A percentile compares a stretch with the other conserved stretches of the same genome.
These are phyloP conservation scores for Solanum boliviense DNA, from an alignment of 257 asterid species.

Conservation along the genomic window DNA sequence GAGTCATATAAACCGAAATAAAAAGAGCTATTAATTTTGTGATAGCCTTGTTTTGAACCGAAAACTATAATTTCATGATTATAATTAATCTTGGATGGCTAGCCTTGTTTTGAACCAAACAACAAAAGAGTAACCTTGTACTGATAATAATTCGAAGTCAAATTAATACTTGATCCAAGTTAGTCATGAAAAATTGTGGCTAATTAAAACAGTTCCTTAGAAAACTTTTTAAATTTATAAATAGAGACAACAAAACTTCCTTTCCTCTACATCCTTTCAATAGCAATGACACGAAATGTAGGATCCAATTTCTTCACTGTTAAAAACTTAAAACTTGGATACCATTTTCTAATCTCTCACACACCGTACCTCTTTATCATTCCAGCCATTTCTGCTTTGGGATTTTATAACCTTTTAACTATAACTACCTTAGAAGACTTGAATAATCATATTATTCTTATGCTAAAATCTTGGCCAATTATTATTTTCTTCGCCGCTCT, in stretches of 20 bases:
- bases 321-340: neutral
- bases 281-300: neutral
- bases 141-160: neutral
- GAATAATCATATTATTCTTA: neutral
- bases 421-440: neutral
- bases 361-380: neutral
- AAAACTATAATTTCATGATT: no score
- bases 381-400: neutral
- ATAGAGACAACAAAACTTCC: neutral
- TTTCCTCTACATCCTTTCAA: neutral
- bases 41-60: no score
- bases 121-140: no score
- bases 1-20: no score
- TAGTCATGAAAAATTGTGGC: neutral
- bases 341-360: neutral
- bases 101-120: no score
- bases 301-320: neutral
- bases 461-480: neutral
- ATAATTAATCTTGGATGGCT: no score
- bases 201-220: neutral
- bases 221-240: neutral
- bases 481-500: neutral
- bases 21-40: no score
- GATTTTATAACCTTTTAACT: neutral
- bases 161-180: no score